Conservation (phyloP, 805 yeast genomes). For the Dipodascus albidus region DNA sequence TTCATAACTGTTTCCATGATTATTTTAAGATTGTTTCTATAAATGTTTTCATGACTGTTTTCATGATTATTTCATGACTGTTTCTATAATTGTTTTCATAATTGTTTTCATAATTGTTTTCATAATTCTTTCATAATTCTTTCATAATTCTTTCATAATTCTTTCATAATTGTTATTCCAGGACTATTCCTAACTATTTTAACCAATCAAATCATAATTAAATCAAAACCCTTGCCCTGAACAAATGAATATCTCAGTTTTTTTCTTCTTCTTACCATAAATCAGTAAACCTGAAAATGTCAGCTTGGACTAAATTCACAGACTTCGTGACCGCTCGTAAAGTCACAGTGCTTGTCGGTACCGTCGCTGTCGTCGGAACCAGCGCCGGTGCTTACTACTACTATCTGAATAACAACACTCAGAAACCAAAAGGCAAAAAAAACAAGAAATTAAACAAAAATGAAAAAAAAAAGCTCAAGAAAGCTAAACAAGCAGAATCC, state of each 20-base stretch:
- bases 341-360: neutral
- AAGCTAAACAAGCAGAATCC: conserved; percentile 3
- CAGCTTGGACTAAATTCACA: neutral
- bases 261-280: too few species aligned
- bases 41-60: too few species aligned
- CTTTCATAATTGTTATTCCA: too few species aligned
- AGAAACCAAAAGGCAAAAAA: neutral
- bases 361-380: conserved; percentile 2
- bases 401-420: neutral
- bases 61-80: neutral
- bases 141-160: too few species aligned
- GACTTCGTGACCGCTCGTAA: conserved; percentile 1
- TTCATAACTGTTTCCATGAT: neutral
- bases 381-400: conserved; percentile 2
- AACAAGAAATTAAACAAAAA: neutral
- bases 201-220: too few species aligned
- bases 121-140: too few species aligned
- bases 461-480: conserved; percentile 3
- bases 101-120: too few species aligned
- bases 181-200: too few species aligned
- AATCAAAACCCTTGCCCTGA: too few species aligned
- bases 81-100: neutral
- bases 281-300: neutral
- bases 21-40: neutral
- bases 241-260: too few species aligned